Evolutionary conservation across 805 yeast genomes (phyloP), one percentile per base, ranked within the genome.

Genomic region (Wickerhamomyces bovis): DNA sequence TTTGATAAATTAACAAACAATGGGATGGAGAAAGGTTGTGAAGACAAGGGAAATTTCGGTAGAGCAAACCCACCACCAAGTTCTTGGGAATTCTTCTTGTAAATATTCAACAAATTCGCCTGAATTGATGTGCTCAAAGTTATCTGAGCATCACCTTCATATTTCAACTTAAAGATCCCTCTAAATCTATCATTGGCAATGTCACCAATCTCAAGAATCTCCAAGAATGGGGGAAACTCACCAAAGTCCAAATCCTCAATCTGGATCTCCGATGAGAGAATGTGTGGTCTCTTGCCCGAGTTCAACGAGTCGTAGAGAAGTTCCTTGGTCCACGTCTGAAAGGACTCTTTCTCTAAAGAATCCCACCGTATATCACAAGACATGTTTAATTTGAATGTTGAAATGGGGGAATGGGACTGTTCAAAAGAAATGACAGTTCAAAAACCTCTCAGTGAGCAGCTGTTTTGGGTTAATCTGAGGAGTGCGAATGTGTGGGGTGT

Each of bases 141-240:
- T 45, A 86, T 77, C 45, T 78, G 78, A 18, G 89, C 87, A 61
- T 84, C 88, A 3, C 95, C 95, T 41, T 72, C 70, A 61, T 87
- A 86, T 54, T 77, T 80, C 51, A 86, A 75, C 56, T 85, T 86
- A 70, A 86, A 87, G 19, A 86, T 87, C 2, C 95, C 95, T 48
- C 94, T 71, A 58, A 86, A 87, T 50, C 86, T 67, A 64, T 86
- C 94, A 23, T 70, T 71, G 7, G 81, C 94, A 30, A 87, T 65
- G 60, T 87, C 95, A 6, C 95, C 95, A 53, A 86, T 83, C 58
- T 86, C 95, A 49, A 86, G 68, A 33, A 87, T 83, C 63, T 86
- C 95, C 50, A 86, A 78, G 46, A 73, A 70, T 1, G 95, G 95
- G 1, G 94, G 81, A 23, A 76, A 72, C 41, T 80, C 73, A 10